Percentiles rank a stretch among this genome's conserved stretches.
phyloP scores from a whole-genome alignment of 306 rosid genomes.

The Rosa lucieae region DNA sequence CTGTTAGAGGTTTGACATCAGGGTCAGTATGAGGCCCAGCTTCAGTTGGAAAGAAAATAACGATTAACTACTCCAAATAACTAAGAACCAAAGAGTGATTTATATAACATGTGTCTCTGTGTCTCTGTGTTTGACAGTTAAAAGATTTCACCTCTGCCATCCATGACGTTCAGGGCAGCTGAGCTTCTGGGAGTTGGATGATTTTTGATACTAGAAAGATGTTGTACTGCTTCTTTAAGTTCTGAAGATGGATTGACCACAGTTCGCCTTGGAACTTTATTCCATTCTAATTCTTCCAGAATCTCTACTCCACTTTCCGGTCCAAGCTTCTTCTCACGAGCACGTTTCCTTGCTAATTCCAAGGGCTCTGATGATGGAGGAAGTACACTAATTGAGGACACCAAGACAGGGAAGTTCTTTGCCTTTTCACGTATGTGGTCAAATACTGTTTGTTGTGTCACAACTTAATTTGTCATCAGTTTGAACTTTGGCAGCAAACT shows the following conservation, averaged over 20 bases:
- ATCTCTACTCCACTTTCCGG: constrained; percentile 47
- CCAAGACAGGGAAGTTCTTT: constrained; percentile 54
- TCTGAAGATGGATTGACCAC: constrained; percentile 38
- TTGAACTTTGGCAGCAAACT: constrained; percentile 34
- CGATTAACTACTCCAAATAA: constrained; percentile 4
- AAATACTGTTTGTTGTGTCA: constrained; percentile 75
- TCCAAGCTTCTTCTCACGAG: constrained; percentile 51
- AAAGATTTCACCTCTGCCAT: constrained; percentile 44
- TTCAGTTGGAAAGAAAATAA: constrained; percentile 26
- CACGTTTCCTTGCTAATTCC: constrained; percentile 43
- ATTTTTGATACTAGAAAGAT: constrained; percentile 15
- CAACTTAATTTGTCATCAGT: constrained; percentile 55
- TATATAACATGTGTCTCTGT: background rate
- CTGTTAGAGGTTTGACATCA: constrained; percentile 44
- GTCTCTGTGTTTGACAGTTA: background rate
- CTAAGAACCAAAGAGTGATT: constrained; percentile 4
- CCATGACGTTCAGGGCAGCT: constrained; percentile 27
- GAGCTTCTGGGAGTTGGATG: constrained; percentile 39
- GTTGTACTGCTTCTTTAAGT: constrained; percentile 30
- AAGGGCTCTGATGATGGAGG: constrained; percentile 51
- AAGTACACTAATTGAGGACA: constrained; percentile 43
- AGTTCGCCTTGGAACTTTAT: constrained; percentile 29
- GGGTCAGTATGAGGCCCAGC: constrained; percentile 40
- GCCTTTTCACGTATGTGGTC: constrained; percentile 92
- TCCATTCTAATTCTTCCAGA: constrained; percentile 41